Base-by-base conservation (phyloP, 306 rosid species). In the Trifolium dubium region DNA sequence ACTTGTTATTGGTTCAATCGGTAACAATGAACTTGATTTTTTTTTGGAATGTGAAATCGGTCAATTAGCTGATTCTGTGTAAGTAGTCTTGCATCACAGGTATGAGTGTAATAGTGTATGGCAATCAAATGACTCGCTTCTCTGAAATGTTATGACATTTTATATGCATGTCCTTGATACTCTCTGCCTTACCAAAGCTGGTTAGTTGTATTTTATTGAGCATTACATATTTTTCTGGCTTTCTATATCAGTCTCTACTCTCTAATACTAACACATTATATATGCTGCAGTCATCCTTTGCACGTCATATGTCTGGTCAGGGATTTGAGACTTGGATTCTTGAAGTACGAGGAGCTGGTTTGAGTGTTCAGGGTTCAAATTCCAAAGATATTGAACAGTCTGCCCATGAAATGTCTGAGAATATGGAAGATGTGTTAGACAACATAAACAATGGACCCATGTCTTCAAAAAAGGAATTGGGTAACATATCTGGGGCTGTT, bases 281-380 rank as follows among this genome's bases (percentile, higher is more conserved):
- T 81, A 59, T 81, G 39, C 65, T 88, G 84, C 92, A 95, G 99
- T 86, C 90, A 58, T 95, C 99, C 23, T 95, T 92, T 86, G 99
- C 99, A 8, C 96, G 99, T 67, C 77, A 88, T 78, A 95, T 95
- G 99, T 92, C 97, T 69, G 77, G 85, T 69, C 93, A 90, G 81
- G 99, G 99, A 68, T 95, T 87, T 29, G 98, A 95, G 76, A 92
- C 99, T 44, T 94, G 99, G 99, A 86, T 92, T 73, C 97, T 94
- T 31, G 99, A 94, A 85, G 86, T 94, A 72, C 88, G 99, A 78
- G 99, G 99, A 50, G 96, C 99, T 65, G 99, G 99, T 66, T 77
- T 94, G 93, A 94, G 99, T 69, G 35, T 88, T 63, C 87, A 75
- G 35, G 87, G 76, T 71, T 79, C 88, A 11, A 75, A 79, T 70